A percentile compares a stretch with the other conserved stretches of the same genome.
These are phyloP conservation scores for Plasmodium malariae DNA, from an alignment of 169 alveolate species.

Conservation along the genomic window DNA sequence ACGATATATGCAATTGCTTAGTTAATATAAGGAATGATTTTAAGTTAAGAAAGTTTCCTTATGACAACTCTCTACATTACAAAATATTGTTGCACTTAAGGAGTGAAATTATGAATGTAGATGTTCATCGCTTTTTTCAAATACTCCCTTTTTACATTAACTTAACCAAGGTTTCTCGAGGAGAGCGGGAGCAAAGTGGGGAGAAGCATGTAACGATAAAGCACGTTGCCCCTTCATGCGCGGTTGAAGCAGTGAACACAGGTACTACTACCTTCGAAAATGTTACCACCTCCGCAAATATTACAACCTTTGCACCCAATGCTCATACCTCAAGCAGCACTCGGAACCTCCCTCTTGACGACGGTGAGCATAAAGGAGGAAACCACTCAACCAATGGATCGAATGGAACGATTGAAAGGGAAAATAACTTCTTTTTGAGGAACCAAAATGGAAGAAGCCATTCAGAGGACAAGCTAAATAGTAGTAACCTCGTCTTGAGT, in stretches of 20 bases:
- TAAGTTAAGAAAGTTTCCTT: not conserved
- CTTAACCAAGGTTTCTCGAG: not conserved
- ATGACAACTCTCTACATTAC: conserved; percentile 25
- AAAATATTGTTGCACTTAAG: conserved; percentile 14
- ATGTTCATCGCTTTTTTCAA: conserved; percentile 19
- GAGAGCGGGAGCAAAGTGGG: not conserved
- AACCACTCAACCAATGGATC: not conserved
- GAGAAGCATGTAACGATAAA: not conserved
- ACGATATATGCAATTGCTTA: conserved; percentile 37
- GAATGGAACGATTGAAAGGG: not conserved
- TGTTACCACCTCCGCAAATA: not conserved
- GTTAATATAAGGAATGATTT: conserved; percentile 49
- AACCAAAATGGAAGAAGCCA: not conserved
- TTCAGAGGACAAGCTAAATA: not conserved
- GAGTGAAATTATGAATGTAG: not conserved
- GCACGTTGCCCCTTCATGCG: not conserved
- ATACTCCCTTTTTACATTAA: conserved; percentile 17
- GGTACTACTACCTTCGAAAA: not conserved
- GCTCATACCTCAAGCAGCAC: too few relatives aligned
- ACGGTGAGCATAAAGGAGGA: not conserved
- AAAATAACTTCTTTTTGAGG: not conserved
- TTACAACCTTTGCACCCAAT: too few relatives aligned
- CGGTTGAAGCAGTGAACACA: not conserved
- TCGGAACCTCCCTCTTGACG: not conserved
- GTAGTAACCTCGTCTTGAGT: not conserved